A percentile compares a stretch with the other conserved stretches of the same genome.
These are phyloP conservation scores for Hyaloscypha variabilis DNA, from an alignment of 495 filamentous ascomycete species.

Conservation along the genomic window DNA sequence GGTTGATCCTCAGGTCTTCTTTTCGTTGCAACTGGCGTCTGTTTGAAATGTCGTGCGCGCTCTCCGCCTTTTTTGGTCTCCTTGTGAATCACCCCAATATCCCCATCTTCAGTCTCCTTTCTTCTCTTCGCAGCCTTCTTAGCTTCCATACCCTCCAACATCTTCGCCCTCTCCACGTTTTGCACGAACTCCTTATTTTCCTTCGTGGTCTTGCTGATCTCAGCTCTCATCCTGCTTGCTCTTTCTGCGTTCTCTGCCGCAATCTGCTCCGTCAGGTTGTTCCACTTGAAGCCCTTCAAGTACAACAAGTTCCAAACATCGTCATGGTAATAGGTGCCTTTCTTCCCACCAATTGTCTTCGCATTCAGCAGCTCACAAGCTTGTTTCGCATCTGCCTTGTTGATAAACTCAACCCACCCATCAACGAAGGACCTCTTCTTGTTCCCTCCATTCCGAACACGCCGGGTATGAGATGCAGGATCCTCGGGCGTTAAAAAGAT, in stretches of 20 bases:
- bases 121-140: slow-evolving; percentile 64
- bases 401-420: slow-evolving; percentile 90
- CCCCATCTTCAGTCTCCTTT: slow-evolving; percentile 35
- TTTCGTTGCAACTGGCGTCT: slow-evolving; percentile 59
- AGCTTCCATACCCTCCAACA: slow-evolving; percentile 68
- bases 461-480: slow-evolving; percentile 56
- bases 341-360: slow-evolving; percentile 80
- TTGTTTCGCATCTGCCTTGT: slow-evolving; percentile 71
- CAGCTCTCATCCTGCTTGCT: slow-evolving; percentile 76
- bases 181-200: slow-evolving; percentile 83
- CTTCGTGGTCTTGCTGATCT: slow-evolving; percentile 74
- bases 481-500: slow-evolving; percentile 89
- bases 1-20: slow-evolving; percentile 50
- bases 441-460: slow-evolving; percentile 74
- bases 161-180: slow-evolving; percentile 76
- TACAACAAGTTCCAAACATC: slow-evolving; percentile 86
- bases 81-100: slow-evolving; percentile 27
- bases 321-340: slow-evolving; percentile 87
- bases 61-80: slow-evolving; percentile 31
- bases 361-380: slow-evolving; percentile 87
- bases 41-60: slow-evolving; percentile 68
- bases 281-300: slow-evolving; percentile 84
- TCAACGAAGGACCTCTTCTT: slow-evolving; percentile 87
- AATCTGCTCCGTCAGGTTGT: slow-evolving; percentile 67
- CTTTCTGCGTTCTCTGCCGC: slow-evolving; percentile 80